These are phyloP conservation scores for Leucaena leucocephala DNA, from an alignment of 306 rosid genomes.

Conservation along the genomic window DNA sequence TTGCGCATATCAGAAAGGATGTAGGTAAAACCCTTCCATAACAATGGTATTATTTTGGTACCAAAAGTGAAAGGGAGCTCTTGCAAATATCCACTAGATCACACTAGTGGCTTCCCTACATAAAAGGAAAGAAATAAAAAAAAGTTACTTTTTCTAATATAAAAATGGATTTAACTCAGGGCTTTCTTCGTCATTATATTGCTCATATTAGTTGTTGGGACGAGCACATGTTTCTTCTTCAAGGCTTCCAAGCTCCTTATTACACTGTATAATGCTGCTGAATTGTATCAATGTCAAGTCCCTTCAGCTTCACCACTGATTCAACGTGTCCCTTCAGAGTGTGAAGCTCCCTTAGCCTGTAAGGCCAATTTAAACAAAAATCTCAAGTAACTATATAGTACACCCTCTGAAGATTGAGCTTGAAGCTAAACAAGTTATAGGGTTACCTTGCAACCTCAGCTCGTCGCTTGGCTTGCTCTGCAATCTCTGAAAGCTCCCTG, in stretches of 20 bases:
- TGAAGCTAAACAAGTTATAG: conserved; percentile 1
- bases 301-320: conserved; percentile 90
- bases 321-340: conserved; percentile 93
- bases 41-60: conserved; percentile 23
- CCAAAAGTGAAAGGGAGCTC: conserved; percentile 29
- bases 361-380: conserved; percentile 6
- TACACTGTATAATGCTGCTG: conserved; percentile 75
- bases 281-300: conserved; percentile 72
- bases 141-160: conserved; percentile 39
- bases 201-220: conserved; percentile 6
- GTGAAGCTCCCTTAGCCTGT: conserved; percentile 76
- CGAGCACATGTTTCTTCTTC: conserved; percentile 15
- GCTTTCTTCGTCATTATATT: conserved; percentile 51
- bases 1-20: background rate
- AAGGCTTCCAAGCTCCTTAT: conserved; percentile 41
- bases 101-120: conserved; percentile 17
- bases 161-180: conserved; percentile 30
- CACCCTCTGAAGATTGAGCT: background rate
- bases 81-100: conserved; percentile 17
- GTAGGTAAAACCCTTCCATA: conserved; percentile 17
- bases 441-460: conserved; percentile 92
- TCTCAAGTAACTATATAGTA: conserved; percentile 8
- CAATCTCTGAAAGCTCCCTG: conserved; percentile 92
- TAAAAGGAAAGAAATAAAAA: background rate
- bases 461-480: conserved; percentile 86